Evolutionary conservation across 2,329 filamentous ascomycete species (phyloP).

Genomic region (Fusarium burgessii): DNA sequence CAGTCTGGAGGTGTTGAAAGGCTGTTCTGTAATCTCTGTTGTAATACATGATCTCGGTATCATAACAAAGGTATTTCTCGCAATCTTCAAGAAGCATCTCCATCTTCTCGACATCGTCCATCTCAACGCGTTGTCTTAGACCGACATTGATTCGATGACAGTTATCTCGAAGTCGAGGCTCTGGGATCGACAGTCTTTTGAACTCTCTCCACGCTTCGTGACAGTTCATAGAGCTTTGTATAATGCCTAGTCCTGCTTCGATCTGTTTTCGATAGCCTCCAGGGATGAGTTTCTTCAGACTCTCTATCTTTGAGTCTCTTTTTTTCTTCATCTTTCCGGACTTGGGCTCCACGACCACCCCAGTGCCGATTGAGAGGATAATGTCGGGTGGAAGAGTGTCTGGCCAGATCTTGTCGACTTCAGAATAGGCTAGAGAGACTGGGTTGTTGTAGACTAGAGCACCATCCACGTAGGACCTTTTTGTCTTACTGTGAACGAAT

Average conservation of each 20-base stretch:
- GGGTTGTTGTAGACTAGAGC: slow-evolving; percentile 20
- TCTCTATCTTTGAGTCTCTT: background rate
- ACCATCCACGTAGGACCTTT: slow-evolving; percentile 10
- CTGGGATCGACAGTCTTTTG: background rate
- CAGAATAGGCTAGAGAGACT: background rate
- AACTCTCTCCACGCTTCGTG: slow-evolving; percentile 17
- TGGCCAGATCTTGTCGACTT: slow-evolving; percentile 20
- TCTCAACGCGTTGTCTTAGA: background rate
- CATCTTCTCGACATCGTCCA: slow-evolving; percentile 14
- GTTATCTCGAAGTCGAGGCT: background rate
- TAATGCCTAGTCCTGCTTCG: slow-evolving; percentile 2
- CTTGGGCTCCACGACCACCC: background rate
- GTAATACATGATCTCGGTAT: background rate
- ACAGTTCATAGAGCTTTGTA: slow-evolving; percentile 3
- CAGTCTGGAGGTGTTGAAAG: background rate
- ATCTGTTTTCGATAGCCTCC: background rate
- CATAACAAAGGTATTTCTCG: background rate
- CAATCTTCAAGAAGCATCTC: background rate
- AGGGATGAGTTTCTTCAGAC: background rate
- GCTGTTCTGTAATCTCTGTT: background rate
- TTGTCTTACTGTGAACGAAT: background rate
- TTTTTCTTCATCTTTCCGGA: background rate
- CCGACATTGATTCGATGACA: slow-evolving; percentile 20
- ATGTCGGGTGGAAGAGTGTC: slow-evolving; percentile 9
- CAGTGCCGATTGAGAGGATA: slow-evolving; percentile 8